Percentiles rank a stretch among this genome's conserved stretches.
These are phyloP conservation scores for Malbranchea zuffiana DNA, from an alignment of 2,329 filamentous ascomycete species.

Conservation along the genomic window DNA sequence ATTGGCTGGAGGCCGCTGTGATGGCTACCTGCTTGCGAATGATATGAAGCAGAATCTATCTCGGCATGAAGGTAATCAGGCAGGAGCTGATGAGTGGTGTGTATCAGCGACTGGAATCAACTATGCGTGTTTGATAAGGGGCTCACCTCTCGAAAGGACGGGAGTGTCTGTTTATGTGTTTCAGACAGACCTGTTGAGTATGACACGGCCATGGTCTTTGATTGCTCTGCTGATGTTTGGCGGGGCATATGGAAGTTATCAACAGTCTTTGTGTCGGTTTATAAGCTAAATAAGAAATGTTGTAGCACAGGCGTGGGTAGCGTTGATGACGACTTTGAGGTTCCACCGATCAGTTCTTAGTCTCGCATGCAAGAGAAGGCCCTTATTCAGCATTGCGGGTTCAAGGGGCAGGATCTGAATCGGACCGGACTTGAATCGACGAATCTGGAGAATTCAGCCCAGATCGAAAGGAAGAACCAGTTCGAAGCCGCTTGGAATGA, in stretches of 20 bases:
- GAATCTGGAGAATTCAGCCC: constrained; percentile 1
- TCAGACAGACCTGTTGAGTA: constrained; percentile 9
- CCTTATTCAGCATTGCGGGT: constrained; percentile 8
- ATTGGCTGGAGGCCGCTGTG: constrained; percentile 5
- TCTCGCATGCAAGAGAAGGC: constrained; percentile 3
- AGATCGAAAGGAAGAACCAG: no score
- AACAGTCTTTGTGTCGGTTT: constrained; percentile 1
- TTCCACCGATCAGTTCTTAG: constrained; percentile 10
- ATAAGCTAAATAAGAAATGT: neutral
- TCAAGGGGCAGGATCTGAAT: constrained; percentile 8
- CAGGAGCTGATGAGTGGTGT: constrained; percentile 9
- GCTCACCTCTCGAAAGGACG: constrained; percentile 14
- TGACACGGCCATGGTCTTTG: constrained; percentile 11
- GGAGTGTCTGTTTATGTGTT: constrained; percentile 9
- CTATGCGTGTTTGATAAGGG: neutral
- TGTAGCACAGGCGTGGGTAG: constrained; percentile 5
- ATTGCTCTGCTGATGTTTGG: constrained; percentile 7
- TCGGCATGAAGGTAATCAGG: constrained; percentile 14
- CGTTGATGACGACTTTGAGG: constrained; percentile 10
- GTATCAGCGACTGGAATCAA: constrained; percentile 4
- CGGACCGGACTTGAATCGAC: constrained; percentile 6
- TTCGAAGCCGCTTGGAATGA: no score
- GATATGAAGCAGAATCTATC: constrained; percentile 12
- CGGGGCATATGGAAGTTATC: constrained; percentile 10
- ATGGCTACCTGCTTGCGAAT: constrained; percentile 8